Evolutionary conservation across 768 basidiomycete genomes (phyloP).

Genomic region (Cyclocybe aegerita): DNA sequence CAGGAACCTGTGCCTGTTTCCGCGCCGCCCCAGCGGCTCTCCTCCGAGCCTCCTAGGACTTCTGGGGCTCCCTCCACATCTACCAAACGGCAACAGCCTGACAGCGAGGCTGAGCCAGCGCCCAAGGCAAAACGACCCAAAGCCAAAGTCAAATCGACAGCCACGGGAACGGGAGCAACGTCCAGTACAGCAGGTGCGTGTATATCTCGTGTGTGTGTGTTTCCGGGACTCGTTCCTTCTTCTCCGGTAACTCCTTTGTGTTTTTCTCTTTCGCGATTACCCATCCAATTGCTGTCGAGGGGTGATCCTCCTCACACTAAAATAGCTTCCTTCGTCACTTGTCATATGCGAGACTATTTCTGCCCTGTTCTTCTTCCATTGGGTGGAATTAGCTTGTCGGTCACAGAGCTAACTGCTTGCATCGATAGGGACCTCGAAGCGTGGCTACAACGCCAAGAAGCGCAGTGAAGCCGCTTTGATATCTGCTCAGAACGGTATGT

Average conservation of each 20-base stretch:
- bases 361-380: constrained; percentile 2
- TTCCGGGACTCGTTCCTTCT: constrained; percentile 1
- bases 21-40: constrained; percentile 4
- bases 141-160: constrained; percentile 46
- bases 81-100: constrained; percentile 33
- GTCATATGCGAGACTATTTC: background rate
- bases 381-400: background rate
- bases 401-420: constrained; percentile 2
- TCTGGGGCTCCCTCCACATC: constrained; percentile 11
- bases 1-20: constrained; percentile 9
- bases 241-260: constrained; percentile 1
- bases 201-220: constrained; percentile 8
- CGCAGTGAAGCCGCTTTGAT: constrained; percentile 69
- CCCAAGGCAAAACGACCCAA: constrained; percentile 32
- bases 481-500: constrained; percentile 62
- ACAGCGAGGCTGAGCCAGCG: constrained; percentile 36
- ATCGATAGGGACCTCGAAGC: constrained; percentile 46
- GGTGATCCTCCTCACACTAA: constrained; percentile 8
- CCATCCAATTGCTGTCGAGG: constrained; percentile 2
- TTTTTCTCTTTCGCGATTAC: constrained; percentile 1
- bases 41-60: constrained; percentile 2
- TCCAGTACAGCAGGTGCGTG: constrained; percentile 22
- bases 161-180: constrained; percentile 16
- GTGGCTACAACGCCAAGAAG: constrained; percentile 72
- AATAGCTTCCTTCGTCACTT: constrained; percentile 5